Base-by-base conservation (phyloP, 306 rosid genomes). In the Lathyrus tuberosus region DNA sequence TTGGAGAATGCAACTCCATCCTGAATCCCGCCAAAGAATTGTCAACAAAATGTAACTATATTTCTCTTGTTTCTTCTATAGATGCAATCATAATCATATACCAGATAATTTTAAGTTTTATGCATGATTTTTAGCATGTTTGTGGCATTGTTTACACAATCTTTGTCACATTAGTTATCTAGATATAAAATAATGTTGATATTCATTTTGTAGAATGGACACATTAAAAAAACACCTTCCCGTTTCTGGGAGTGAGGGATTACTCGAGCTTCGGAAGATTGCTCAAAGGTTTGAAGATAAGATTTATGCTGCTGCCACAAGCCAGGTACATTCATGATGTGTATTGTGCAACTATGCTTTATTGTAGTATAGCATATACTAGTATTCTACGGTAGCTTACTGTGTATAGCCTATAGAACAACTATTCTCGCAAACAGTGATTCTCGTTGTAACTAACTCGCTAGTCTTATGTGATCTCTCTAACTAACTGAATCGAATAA, bases 251-350 rank as follows among this genome's bases (percentile, higher is more conserved):
- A 72, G 76, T 40, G 96, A 81, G 1, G 95, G 96, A 69, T 43
- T 90, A 56, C 77, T 1, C 30, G 89, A 86, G 77, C 90, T 93
- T 38, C 67, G 10, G 61, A 82, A 79, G 72, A 88, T 90, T 65
- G 96, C 96, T 70, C 79, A 75, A 64, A 90, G 91, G 80, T 88
- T 93, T 75, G 94, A 93, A 83, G 98, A 93, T 40, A 86, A 90
- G 80, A 81, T 88, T 76, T 86, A 74, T 73, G 10, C 63, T 51
- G 85, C 81, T 51, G 87, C 97, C 43, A 78, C 81, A 28, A 88
- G 69, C 75, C 89, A 88, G 94, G 97, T 93, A 79, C 17, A 17
- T 70, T 43, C 31, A 64, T 42, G 31, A 16, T 46, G 14, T 71
- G 42, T 2, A 53, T 37, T 52, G 16, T 70, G 52, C 2, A 53